Evolutionary conservation across 2,329 filamentous ascomycete species (phyloP), one percentile per base, ranked within the genome.

Genomic region (Cercospora canescens): DNA sequence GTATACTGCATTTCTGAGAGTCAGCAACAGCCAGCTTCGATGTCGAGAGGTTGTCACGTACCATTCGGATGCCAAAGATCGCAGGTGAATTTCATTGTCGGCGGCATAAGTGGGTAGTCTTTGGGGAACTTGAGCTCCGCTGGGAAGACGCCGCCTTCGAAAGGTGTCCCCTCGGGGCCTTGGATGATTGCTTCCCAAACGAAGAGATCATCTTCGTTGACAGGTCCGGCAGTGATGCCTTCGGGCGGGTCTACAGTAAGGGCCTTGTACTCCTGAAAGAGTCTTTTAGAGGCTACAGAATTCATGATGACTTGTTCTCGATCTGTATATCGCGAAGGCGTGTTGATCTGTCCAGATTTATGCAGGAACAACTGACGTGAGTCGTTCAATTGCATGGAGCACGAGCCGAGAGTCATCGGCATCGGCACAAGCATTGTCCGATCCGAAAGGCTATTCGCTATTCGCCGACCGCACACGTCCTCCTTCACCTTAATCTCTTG

Each of bases 31-130:
- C 30, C n/a, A 32, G n/a, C 30, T 28, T 8, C 24, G 14, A 1
- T 0, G n/a, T 54, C 26, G 56, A 35, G 32, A 12, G 14, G 4
- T 26, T 14, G 30, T 34, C 1, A 76, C 83, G 41, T 79, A 96
- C 94, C 93, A 79, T 99, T 99, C 0, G 95, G 95, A 83, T 99
- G 95, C 88, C 94, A 98, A 72, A 99, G 89, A 75, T 96, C 93
- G 62, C 92, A 92, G 60, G 96, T 84, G 79, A 99, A 99, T 79
- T 91, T 93, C 94, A 99, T 98, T 45, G 91, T 93, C 8, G 95
- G 95, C 68, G 95, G 95, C 72, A 94, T 91, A 6, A 98, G 87
- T n/a, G 95, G 95, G 76, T 99, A 99, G 80, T 99, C 95, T 77
- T 91, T 92, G 6, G 95, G 94, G 76, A 99, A 99, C 75, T 90